Evolutionary conservation across 805 yeast species (phyloP).

Genomic region (Cyberlindnera xishuangbannaensis): DNA sequence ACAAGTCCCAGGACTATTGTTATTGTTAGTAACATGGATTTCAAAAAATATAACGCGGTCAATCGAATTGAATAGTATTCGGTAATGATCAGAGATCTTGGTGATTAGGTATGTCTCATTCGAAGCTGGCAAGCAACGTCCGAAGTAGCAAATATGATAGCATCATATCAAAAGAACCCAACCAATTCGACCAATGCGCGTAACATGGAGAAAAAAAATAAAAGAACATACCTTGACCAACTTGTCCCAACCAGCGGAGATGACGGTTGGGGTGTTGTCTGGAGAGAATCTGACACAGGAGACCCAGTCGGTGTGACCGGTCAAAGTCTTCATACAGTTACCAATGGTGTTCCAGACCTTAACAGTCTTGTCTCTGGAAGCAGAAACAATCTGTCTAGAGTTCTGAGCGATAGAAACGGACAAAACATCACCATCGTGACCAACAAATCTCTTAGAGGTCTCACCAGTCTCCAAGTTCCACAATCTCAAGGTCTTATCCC

Average conservation of each 20-base stretch:
- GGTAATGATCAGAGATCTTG: slow-evolving; percentile 95
- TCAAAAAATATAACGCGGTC: slow-evolving; percentile 1
- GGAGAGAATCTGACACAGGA: slow-evolving; percentile 97
- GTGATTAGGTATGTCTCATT: slow-evolving; percentile 96
- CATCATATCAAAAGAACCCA: slow-evolving; percentile 58
- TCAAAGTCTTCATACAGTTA: slow-evolving; percentile 89
- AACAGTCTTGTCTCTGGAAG: slow-evolving; percentile 98
- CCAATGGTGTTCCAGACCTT: slow-evolving; percentile 99
- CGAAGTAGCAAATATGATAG: slow-evolving; percentile 98
- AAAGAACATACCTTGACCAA: slow-evolving; percentile 88
- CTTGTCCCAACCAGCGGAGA: slow-evolving; percentile 99
- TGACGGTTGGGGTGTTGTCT: slow-evolving; percentile 65
- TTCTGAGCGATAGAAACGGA: slow-evolving; percentile 94
- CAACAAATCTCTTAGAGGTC: slow-evolving; percentile 91
- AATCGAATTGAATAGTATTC: too few species aligned
- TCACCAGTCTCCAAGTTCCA: slow-evolving; percentile 97
- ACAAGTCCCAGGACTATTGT: slow-evolving; percentile 86
- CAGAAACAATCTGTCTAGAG: slow-evolving; percentile 97
- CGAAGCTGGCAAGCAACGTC: slow-evolving; percentile 65
- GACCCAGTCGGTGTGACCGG: slow-evolving; percentile 99
- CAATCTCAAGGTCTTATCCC: slow-evolving; percentile 99
- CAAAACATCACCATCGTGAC: slow-evolving; percentile 96
- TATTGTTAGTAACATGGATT: slow-evolving; percentile 38
- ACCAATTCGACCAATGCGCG: too few species aligned
- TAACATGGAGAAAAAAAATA: slow-evolving; percentile 2